Evolutionary conservation across 441 rosid genomes (phyloP), one percentile per base, ranked within the genome.

Genomic region (Erodium chrysanthum): DNA sequence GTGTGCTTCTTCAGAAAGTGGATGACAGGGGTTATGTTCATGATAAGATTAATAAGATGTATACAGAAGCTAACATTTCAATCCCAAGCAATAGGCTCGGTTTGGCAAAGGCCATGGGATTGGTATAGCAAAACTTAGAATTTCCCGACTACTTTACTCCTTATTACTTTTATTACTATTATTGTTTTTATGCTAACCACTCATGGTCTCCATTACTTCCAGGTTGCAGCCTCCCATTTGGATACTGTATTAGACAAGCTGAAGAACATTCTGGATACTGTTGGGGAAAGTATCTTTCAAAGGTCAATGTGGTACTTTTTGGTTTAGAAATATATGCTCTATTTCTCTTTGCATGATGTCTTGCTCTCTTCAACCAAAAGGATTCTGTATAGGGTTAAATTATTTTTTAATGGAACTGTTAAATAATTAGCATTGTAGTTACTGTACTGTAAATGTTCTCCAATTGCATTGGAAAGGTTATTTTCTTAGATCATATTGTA

Each of bases 211-310:
- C 66, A 42, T 66, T 71, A 67, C 64, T 75, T 81, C 60, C 84
- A 91, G 99, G 99, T 95, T 76, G 99, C 99, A 1, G 97, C 97
- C 68, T 88, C 97, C 66, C 99, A 95, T 83, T 82, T 95, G 84
- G 99, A 90, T 70, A 87, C 97, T 22, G 97, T 91, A 61, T 78
- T 95, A 79, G 99, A 88, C 72, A 95, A 91, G 89, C 84, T 95
- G 76, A 95, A 91, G 82, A 83, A 77, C 68, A 90, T 91, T 79
- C 82, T 95, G 74, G 99, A 87, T 75, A 87, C 83, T 74, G 85
- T 95, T 81, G 92, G 87, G 64, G 88, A 85, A 78, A 95, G 87
- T 77, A 79, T 95, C 70, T 80, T 95, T 68, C 90, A 87, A 70
- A 95, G 99, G 99, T 95, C 18, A 76, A 73, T 77, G 33, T 65